phyloP scores from a whole-genome alignment of 768 basidiomycete species.

The Tylopilus balloui region DNA sequence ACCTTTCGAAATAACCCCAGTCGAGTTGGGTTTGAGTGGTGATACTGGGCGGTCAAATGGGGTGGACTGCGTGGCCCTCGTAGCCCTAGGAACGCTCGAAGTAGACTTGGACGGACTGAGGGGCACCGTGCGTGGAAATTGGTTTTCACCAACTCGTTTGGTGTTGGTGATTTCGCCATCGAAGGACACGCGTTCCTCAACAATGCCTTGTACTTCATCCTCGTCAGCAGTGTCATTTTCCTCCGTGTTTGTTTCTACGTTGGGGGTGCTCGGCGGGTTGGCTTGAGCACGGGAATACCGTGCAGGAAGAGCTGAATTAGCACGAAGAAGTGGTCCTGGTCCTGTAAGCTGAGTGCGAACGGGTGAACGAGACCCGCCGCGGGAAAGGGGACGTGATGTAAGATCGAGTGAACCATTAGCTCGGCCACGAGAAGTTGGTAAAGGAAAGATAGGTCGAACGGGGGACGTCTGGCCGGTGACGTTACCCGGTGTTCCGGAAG shows the following conservation, averaged over 20 bases:
- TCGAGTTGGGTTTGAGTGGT: conserved; percentile 24
- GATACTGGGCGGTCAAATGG: conserved; percentile 21
- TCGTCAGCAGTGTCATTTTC: conserved; percentile 26
- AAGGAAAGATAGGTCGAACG: conserved; percentile 31
- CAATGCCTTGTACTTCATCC: conserved; percentile 26
- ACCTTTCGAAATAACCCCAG: conserved; percentile 13
- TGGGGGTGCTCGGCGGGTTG: conserved; percentile 8
- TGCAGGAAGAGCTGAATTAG: conserved; percentile 41
- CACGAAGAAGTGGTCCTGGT: conserved; percentile 34
- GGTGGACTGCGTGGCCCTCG: neutral
- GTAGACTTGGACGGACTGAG: conserved; percentile 36
- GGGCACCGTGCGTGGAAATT: conserved; percentile 52
- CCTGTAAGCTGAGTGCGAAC: conserved; percentile 28
- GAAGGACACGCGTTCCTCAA: conserved; percentile 25
- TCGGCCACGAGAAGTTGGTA: conserved; percentile 27
- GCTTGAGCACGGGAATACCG: conserved; percentile 25
- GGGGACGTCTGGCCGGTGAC: conserved; percentile 26
- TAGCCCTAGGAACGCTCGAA: conserved; percentile 4
- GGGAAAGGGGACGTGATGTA: conserved; percentile 10
- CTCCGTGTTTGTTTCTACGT: conserved; percentile 13
- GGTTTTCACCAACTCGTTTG: conserved; percentile 41
- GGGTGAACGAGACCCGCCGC: conserved; percentile 25
- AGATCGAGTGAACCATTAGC: conserved; percentile 25
- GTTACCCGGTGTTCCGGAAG: conserved; percentile 16
- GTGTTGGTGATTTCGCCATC: conserved; percentile 40